A percentile compares a stretch with the other conserved stretches of the same genome.
Evolutionary conservation across 371 early-diverging fungal species (phyloP).

Genomic region (Mucor velutinosus): DNA sequence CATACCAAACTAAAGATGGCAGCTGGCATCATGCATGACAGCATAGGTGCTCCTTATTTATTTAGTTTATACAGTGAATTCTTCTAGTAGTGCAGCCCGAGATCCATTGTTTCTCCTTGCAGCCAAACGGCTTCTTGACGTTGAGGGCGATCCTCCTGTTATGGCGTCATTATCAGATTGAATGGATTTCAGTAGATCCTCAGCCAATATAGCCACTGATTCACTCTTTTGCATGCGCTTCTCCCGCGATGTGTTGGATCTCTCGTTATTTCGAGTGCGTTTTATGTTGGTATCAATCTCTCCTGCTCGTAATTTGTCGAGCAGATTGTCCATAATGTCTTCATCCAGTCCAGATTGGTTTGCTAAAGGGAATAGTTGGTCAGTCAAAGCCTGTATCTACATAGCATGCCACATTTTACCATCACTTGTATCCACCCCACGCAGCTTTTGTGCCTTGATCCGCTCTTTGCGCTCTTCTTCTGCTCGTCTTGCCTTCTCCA

Average conservation of each 20-base stretch:
- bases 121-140: conserved; percentile 3
- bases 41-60: no score
- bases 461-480: conserved; percentile 50
- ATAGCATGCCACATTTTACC: conserved; percentile 12
- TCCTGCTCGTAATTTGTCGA: conserved; percentile 75
- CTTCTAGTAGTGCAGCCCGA: background rate
- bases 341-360: conserved; percentile 47
- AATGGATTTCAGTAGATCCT: conserved; percentile 72
- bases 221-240: conserved; percentile 61
- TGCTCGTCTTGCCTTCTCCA: conserved; percentile 41
- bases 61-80: background rate
- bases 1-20: no score
- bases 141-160: conserved; percentile 1
- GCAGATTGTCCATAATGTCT: conserved; percentile 80
- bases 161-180: conserved; percentile 47
- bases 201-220: conserved; percentile 66
- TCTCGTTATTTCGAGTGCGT: conserved; percentile 31
- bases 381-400: background rate
- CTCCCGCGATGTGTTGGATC: conserved; percentile 39
- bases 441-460: conserved; percentile 46
- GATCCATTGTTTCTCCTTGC: conserved; percentile 12
- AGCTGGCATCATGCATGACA: no score
- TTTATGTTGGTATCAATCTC: conserved; percentile 66
- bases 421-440: conserved; percentile 52
- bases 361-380: conserved; percentile 18